Base-by-base conservation (phyloP, 352 stramenopile genomes). In the Phytophthora capsici region DNA sequence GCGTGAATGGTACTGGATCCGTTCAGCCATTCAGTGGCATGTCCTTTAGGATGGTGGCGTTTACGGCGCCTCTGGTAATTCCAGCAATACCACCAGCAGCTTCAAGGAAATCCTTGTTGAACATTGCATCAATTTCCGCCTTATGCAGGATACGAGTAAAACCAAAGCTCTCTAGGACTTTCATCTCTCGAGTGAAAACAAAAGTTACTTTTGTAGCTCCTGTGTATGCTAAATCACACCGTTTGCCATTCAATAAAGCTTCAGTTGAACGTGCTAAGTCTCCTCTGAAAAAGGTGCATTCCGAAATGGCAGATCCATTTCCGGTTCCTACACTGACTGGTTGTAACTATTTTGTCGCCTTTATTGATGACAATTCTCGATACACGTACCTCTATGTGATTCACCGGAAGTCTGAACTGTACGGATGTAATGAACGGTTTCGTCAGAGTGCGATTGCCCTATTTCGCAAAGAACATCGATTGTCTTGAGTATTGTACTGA, bases 231-330 rank as follows among this genome's bases (percentile, higher is more conserved):
- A 69, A 69, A 28, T 52, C 61, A 0, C 43, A 69, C 34, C 45
- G 51, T 41, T 53, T 28, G 6, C 34, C 60, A 40, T 69, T 69
- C 53, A 58, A 63, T 52, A 63, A 63, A 63, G 14, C 22, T n/a
- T 30, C 26, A 17, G 61, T 69, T 63, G 61, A 58, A 44, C 10
- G 46, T 3, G 26, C 46, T 0, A 57, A 69, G 55, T 44, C 44
- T 12, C 63, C 41, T 40, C 47, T 62, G 28, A 25, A 56, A 57
- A 61, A 64, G 2, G 34, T 70, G 56, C 62, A 70, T 20, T 48
- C 53, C 1, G 53, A 69, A 23, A 56, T 66, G 40, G 34, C 22
- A 47, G 55, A 55, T 12, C 63, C 62, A 9, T 30, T 69, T 1
- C 62, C 52, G 14, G 40, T 57, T 8, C 16, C 37, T 3, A 61